phyloP scores from a whole-genome alignment of 768 basidiomycete species.

The Lentinus brumalis region DNA sequence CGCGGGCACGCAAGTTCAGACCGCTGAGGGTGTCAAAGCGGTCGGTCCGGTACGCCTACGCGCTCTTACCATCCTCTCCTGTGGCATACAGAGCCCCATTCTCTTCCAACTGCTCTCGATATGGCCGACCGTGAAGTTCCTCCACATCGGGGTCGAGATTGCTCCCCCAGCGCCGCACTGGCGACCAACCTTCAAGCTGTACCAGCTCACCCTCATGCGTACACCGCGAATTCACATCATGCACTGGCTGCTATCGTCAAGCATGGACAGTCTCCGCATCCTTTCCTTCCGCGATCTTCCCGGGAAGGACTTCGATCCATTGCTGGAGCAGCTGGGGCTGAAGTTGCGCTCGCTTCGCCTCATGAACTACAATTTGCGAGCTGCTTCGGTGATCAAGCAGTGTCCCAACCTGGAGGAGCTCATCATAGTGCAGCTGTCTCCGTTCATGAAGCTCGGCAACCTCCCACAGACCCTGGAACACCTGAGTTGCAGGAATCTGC shows the following conservation, averaged over 20 bases:
- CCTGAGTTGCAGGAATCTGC: slow-evolving; percentile 38
- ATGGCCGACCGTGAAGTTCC: slow-evolving; percentile 40
- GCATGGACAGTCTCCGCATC: slow-evolving; percentile 38
- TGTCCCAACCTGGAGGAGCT: slow-evolving; percentile 46
- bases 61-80: slow-evolving; percentile 35
- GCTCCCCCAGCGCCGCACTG: slow-evolving; percentile 33
- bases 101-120: slow-evolving; percentile 44
- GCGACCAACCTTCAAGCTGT: slow-evolving; percentile 31
- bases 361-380: slow-evolving; percentile 35
- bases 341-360: slow-evolving; percentile 47
- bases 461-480: slow-evolving; percentile 45
- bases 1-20: not conserved
- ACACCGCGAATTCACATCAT: slow-evolving; percentile 35
- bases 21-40: not conserved
- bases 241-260: slow-evolving; percentile 42
- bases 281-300: slow-evolving; percentile 43
- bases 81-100: slow-evolving; percentile 45
- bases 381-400: slow-evolving; percentile 35
- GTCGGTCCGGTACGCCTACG: slow-evolving; percentile 25
- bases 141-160: slow-evolving; percentile 42
- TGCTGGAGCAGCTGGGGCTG: slow-evolving; percentile 34
- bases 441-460: slow-evolving; percentile 32
- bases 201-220: slow-evolving; percentile 44
- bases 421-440: slow-evolving; percentile 39
- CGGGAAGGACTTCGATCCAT: slow-evolving; percentile 24